These are phyloP conservation scores for Saturnispora galanensis DNA, from an alignment of 805 yeast species.

Conservation along the genomic window DNA sequence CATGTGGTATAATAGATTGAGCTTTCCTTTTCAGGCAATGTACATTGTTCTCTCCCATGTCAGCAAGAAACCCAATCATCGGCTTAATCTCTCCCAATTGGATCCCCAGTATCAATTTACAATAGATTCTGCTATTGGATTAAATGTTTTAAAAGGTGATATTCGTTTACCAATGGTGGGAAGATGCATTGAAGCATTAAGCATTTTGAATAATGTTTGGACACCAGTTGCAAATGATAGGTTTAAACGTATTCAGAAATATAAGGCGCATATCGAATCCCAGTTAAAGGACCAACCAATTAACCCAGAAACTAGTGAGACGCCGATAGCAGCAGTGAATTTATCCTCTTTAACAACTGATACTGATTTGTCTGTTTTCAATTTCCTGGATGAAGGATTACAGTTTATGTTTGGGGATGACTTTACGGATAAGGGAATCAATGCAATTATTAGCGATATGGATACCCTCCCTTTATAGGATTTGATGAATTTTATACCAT, in stretches of 20 bases:
- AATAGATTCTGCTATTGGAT: neutral
- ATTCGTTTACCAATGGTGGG: conserved; percentile 12
- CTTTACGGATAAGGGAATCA: neutral
- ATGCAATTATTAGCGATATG: conserved; percentile 3
- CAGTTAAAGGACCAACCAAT: neutral
- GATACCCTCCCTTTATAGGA: conserved; percentile 1
- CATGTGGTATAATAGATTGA: conserved; percentile 17
- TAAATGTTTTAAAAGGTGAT: conserved; percentile 14
- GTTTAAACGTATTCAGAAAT: conserved; percentile 13
- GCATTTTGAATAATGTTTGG: conserved; percentile 12
- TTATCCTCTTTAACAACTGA: neutral
- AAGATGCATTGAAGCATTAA: conserved; percentile 9
- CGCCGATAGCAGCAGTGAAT: too few relatives aligned
- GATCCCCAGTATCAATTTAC: conserved; percentile 11
- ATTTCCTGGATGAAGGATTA: conserved; percentile 10
- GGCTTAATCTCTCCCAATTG: conserved; percentile 11
- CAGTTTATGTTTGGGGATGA: conserved; percentile 12
- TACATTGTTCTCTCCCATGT: conserved; percentile 17
- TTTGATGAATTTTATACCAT: neutral
- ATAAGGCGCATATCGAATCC: conserved; percentile 8
- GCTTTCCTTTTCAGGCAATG: conserved; percentile 21
- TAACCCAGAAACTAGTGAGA: neutral
- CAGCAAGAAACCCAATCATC: conserved; percentile 9
- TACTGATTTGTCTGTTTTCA: conserved; percentile 1
- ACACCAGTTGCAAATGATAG: conserved; percentile 12